Evolutionary conservation across 176 grass and related monocot species (phyloP), one percentile per base, ranked within the genome.

Genomic region (Zizania latifolia): DNA sequence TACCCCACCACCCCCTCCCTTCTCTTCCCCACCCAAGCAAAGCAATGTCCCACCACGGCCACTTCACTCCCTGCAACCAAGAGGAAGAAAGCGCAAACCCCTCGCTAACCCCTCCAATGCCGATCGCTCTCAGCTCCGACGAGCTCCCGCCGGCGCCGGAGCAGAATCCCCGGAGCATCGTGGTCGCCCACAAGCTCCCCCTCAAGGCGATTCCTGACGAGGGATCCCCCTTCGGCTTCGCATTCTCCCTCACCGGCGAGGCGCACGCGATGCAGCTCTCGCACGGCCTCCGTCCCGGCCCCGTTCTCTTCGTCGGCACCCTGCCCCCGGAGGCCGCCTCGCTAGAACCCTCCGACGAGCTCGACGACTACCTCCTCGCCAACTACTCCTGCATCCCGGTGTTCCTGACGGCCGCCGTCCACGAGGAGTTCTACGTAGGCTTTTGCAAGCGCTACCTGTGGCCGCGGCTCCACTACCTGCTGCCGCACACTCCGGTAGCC

Each of bases 371-470:
- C 54, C 85, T 92, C 3, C n/a, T 85, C 35, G 19, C 38, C 1
- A 22, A 21, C 0, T 88, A 82, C 89, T 75, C 65, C 27, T 90
- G 84, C 75, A 28, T 90, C 29, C 88, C 88, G 3, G 84, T 87
- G 19, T 58, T 84, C 84, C 31, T 87, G 24, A 45, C 26, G 17
- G 38, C 30, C 4, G 10, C n/a, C 53, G 21, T 56, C 32, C 81
- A 87, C 80, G 29, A 10, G 11, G 23, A 40, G 6, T 86, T 90
- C 74, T 90, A 90, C 60, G 32, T 79, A 57, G 36, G 21, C 1
- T 90, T 90, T 70, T 90, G 88, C 83, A 86, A 86, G 54, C 79
- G 16, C n/a, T n/a, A n/a, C n/a, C n/a, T n/a, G n/a, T n/a, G n/a
- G n/a, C n/a, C n/a, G n/a, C n/a, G n/a, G n/a, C n/a, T n/a, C n/a